phyloP scores from a whole-genome alignment of 2,329 filamentous ascomycete species.

The Cryphonectria nitschkei region DNA sequence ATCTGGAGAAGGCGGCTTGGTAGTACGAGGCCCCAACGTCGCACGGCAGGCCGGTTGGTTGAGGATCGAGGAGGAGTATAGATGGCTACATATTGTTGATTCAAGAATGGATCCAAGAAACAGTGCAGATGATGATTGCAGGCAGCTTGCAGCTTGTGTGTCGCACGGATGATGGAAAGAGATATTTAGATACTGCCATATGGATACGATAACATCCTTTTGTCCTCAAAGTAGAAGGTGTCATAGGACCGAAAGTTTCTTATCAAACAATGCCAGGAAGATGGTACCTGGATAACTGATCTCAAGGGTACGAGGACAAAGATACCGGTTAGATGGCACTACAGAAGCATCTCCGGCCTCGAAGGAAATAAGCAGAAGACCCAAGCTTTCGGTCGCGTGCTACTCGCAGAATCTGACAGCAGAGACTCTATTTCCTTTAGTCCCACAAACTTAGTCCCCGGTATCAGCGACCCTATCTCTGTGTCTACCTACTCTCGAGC shows the following conservation, averaged over 20 bases:
- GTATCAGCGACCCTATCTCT: constrained; percentile 9
- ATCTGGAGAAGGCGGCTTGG: neutral
- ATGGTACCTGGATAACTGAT: neutral
- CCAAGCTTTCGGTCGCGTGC: neutral
- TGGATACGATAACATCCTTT: neutral
- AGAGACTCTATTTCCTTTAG: neutral
- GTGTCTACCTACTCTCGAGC: neutral
- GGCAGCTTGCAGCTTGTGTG: too few relatives aligned
- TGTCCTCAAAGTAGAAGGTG: constrained; percentile 26
- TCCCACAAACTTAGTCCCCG: neutral
- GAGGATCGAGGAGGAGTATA: neutral
- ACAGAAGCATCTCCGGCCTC: neutral
- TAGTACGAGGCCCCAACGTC: neutral
- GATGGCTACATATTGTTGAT: neutral
- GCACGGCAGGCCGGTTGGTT: neutral
- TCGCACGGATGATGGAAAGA: neutral
- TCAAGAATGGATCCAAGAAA: too few relatives aligned
- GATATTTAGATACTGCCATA: neutral
- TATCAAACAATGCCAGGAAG: neutral
- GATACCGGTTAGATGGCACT: neutral
- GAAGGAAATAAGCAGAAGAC: neutral
- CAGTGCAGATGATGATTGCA: neutral
- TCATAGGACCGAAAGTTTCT: neutral
- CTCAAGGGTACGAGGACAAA: neutral
- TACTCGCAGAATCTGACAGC: neutral